Evolutionary conservation across 345 rosid species (phyloP).

Genomic region (Brassica napus): DNA sequence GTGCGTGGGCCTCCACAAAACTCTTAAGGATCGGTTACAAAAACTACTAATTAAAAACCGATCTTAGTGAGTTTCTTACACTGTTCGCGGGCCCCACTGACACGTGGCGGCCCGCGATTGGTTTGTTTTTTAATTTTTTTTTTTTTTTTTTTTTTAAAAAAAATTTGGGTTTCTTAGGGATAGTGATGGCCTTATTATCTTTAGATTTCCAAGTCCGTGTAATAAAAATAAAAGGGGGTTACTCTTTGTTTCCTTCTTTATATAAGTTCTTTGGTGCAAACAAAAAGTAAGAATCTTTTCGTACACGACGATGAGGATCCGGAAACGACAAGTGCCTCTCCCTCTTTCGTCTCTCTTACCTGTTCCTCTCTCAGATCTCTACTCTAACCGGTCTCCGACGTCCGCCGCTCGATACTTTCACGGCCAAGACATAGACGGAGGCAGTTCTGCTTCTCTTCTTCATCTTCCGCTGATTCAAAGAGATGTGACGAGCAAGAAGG

Average conservation of each 20-base stretch:
- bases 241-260: not conserved
- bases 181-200: too few relatives aligned
- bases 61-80: too few relatives aligned
- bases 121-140: too few relatives aligned
- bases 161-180: too few relatives aligned
- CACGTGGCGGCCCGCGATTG: too few relatives aligned
- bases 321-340: slow-evolving; percentile 73
- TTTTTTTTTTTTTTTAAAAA: too few relatives aligned
- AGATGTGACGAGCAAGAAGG: slow-evolving; percentile 18
- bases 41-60: too few relatives aligned
- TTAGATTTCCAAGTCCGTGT: slow-evolving; percentile 8
- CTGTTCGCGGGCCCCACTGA: too few relatives aligned
- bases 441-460: slow-evolving; percentile 20
- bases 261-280: slow-evolving; percentile 32
- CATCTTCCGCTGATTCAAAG: slow-evolving; percentile 11
- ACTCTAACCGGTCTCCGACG: slow-evolving; percentile 48
- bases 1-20: too few relatives aligned
- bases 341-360: slow-evolving; percentile 85
- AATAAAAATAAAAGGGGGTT: not conserved
- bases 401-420: slow-evolving; percentile 30
- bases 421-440: slow-evolving; percentile 49
- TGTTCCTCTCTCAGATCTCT: slow-evolving; percentile 81
- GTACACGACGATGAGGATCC: slow-evolving; percentile 73
- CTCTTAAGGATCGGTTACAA: too few relatives aligned
- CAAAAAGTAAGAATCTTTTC: slow-evolving; percentile 25